A percentile compares a stretch with the other conserved stretches of the same genome.
phyloP scores from a whole-genome alignment of 371 early-diverging fungal genomes.

The Haplosporangium sp. region DNA sequence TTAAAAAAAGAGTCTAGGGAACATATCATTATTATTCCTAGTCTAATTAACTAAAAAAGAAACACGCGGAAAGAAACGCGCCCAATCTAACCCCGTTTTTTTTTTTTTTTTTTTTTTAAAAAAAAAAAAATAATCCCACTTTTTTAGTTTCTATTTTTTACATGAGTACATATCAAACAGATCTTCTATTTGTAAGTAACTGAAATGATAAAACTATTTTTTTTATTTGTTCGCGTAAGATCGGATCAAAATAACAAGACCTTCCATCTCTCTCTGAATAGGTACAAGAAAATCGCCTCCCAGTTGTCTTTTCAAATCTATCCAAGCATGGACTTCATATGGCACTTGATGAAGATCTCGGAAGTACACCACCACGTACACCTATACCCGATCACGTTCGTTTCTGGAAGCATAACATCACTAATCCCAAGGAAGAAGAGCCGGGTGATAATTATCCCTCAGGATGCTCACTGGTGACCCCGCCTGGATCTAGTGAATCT shows the following conservation, averaged over 20 bases:
- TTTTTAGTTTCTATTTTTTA: slow-evolving; percentile 68
- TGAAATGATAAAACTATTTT: background rate
- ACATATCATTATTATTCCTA: background rate
- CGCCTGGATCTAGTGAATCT: slow-evolving; percentile 29
- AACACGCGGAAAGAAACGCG: background rate
- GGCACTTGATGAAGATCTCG: slow-evolving; percentile 54
- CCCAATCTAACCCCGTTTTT: slow-evolving; percentile 2
- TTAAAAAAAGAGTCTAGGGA: background rate
- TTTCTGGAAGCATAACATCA: slow-evolving; percentile 13
- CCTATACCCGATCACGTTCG: slow-evolving; percentile 24
- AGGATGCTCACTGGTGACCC: slow-evolving; percentile 22
- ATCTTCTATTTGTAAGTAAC: slow-evolving; percentile 73
- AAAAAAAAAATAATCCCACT: background rate
- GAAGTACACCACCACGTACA: slow-evolving; percentile 35
- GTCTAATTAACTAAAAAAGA: background rate
- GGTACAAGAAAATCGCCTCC: slow-evolving; percentile 73
- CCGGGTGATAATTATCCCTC: slow-evolving; percentile 5
- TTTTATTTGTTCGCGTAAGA: background rate
- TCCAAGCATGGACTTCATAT: slow-evolving; percentile 66
- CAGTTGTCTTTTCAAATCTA: slow-evolving; percentile 68
- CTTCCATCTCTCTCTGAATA: slow-evolving; percentile 25
- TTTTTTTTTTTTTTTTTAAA: too few relatives aligned
- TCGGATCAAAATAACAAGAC: background rate
- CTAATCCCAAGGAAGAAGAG: slow-evolving; percentile 7
- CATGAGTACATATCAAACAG: slow-evolving; percentile 82